Evolutionary conservation across 208 protist species (phyloP), one percentile per base, ranked within the genome.

Genomic region (Trypanosoma lewisi): DNA sequence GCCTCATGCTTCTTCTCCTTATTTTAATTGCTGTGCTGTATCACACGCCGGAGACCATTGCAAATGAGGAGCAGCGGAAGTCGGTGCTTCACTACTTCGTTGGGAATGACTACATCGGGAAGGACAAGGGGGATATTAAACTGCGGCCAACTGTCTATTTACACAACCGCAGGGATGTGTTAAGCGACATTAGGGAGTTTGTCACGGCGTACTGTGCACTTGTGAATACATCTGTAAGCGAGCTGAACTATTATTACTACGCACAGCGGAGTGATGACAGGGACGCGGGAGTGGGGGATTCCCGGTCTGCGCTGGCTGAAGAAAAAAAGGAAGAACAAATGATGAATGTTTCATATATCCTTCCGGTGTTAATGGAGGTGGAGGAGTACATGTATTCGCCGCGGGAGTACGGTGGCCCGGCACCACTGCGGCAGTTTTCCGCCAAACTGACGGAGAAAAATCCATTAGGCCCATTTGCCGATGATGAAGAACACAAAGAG

Each of bases 91-190:
- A 73, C 37, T 71, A 72, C n/a, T 87, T 87, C 58, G 59, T 77
- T n/a, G 68, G 65, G 6, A 42, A 72, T 6, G 56, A 78, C 58
- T 78, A 72, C 27, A 23, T 73, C 30, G 76, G 66, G 47, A 81
- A 82, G 33, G 73, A 68, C 21, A 75, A 83, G 19, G 80, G 77
- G n/a, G 59, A 87, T 59, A 67, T 87, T 45, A 71, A 82, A n/a
- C 36, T 67, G 0, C 63, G 49, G 9, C 80, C 80, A n/a, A 87
- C 80, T 33, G 34, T 61, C 47, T 80, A 67, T 56, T 53, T 83
- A 50, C 73, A 87, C 42, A 70, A 41, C 48, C 62, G 55, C 19
- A 27, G 67, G 19, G 63, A 73, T 51, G 56, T 87, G n/a, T 68
- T 80, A 44, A 31, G 67, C 7, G 65, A 64, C 7, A 67, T 87